A percentile compares a stretch with the other conserved stretches of the same genome.
phyloP scores from a whole-genome alignment of 2,329 filamentous ascomycete genomes.

The Beauveria sp. region DNA sequence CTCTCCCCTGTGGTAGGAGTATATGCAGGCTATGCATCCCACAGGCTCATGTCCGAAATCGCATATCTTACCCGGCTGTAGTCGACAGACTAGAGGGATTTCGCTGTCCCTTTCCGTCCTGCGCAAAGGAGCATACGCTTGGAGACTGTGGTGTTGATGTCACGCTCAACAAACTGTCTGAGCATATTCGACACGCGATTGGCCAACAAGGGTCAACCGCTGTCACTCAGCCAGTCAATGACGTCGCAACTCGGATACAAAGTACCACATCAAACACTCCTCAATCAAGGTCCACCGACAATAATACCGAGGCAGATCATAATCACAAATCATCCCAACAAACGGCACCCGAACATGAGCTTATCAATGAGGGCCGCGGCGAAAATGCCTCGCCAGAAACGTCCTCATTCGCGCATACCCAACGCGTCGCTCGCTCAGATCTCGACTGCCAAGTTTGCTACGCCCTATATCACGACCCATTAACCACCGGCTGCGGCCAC shows the following conservation, averaged over 20 bases:
- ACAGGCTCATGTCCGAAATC: constrained; percentile 50
- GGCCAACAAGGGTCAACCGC: neutral
- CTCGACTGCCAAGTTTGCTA: constrained; percentile 89
- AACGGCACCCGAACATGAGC: neutral
- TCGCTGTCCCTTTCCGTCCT: constrained; percentile 62
- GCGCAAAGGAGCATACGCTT: constrained; percentile 62
- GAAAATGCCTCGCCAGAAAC: neutral
- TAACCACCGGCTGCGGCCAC: constrained; percentile 81
- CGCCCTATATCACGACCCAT: constrained; percentile 68
- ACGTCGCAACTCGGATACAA: neutral
- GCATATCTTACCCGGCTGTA: constrained; percentile 70
- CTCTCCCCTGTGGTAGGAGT: constrained; percentile 73
- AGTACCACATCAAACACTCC: neutral
- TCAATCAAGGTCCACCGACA: neutral
- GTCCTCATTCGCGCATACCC: constrained; percentile 43
- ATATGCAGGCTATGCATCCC: constrained; percentile 73
- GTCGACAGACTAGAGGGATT: constrained; percentile 63
- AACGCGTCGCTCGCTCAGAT: constrained; percentile 57
- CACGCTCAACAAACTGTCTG: constrained; percentile 63
- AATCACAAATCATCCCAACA: neutral
- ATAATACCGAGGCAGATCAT: neutral
- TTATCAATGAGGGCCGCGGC: neutral
- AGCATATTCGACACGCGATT: constrained; percentile 49
- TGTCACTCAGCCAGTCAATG: neutral
- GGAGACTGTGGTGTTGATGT: constrained; percentile 75